Evolutionary conservation across 2,329 filamentous ascomycete genomes (phyloP).

Genomic region (Cladophialophora psammophila): DNA sequence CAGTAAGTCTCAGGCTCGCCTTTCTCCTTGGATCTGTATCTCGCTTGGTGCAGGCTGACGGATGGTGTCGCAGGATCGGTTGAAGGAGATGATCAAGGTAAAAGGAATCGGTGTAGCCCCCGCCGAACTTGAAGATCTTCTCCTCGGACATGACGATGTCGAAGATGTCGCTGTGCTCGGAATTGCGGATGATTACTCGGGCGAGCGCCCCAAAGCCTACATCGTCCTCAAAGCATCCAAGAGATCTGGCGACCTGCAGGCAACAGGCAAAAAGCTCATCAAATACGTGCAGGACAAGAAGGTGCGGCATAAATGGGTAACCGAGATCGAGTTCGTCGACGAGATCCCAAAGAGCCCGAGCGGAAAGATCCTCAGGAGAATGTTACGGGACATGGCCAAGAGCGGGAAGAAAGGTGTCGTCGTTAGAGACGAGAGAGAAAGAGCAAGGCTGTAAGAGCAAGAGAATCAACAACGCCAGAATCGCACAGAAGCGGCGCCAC

Average conservation of each 20-base stretch:
- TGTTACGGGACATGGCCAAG: constrained; percentile 39
- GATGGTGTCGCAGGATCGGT: constrained; percentile 60
- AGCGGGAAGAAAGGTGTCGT: constrained; percentile 35
- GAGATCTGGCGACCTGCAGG: constrained; percentile 23
- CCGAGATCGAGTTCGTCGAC: constrained; percentile 57
- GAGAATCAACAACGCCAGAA: neutral
- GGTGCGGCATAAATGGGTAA: constrained; percentile 47
- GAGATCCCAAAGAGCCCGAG: constrained; percentile 59
- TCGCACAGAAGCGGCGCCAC: neutral
- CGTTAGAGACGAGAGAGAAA: constrained; percentile 34
- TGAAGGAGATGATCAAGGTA: constrained; percentile 65
- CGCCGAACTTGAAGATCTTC: constrained; percentile 56
- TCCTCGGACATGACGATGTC: constrained; percentile 55
- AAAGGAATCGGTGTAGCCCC: constrained; percentile 58
- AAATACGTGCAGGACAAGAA: constrained; percentile 49
- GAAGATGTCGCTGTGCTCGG: constrained; percentile 57
- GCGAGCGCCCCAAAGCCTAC: constrained; percentile 50
- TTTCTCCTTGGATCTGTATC: neutral
- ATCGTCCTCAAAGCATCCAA: constrained; percentile 47
- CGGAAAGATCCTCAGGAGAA: constrained; percentile 57
- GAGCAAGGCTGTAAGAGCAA: constrained; percentile 31
- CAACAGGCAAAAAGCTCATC: constrained; percentile 32
- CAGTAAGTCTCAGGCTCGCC: constrained; percentile 43
- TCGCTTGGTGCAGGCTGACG: neutral
- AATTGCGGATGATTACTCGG: constrained; percentile 48